A percentile compares a stretch with the other conserved stretches of the same genome.
These are phyloP conservation scores for Neocatenulostroma microsporum DNA, from an alignment of 2,329 filamentous ascomycete species.

Conservation along the genomic window DNA sequence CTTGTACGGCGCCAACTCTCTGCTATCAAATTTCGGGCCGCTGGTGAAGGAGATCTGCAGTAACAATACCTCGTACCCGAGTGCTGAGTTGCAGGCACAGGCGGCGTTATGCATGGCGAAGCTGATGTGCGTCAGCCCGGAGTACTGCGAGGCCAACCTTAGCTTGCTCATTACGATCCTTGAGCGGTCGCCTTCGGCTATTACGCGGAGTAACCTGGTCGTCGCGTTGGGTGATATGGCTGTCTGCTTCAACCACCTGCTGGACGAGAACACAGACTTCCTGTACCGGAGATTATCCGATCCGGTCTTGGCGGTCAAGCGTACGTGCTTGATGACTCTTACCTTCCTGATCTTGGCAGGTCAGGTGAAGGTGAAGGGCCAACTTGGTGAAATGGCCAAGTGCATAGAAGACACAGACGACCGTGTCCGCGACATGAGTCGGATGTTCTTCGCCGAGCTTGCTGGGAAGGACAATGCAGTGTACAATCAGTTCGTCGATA, in stretches of 20 bases:
- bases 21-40: conserved; percentile 85
- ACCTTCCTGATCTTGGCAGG: conserved; percentile 96
- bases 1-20: conserved; percentile 70
- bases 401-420: conserved; percentile 95
- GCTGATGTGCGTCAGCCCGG: conserved; percentile 94
- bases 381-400: conserved; percentile 98
- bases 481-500: conserved; percentile 99
- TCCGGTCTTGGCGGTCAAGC: conserved; percentile 79
- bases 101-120: conserved; percentile 93
- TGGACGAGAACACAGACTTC: conserved; percentile 99
- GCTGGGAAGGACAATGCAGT: conserved; percentile 98
- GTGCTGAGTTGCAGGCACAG: conserved; percentile 83
- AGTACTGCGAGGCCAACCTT: conserved; percentile 91
- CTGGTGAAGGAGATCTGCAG: conserved; percentile 89
- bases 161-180: conserved; percentile 95
- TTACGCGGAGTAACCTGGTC: conserved; percentile 89
- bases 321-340: conserved; percentile 95
- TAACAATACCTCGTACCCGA: conserved; percentile 86
- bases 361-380: conserved; percentile 98
- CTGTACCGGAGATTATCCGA: conserved; percentile 90
- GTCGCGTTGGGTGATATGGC: conserved; percentile 98
- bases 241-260: conserved; percentile 97
- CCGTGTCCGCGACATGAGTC: conserved; percentile 81
- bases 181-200: conserved; percentile 85
- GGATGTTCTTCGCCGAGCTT: conserved; percentile 98